Evolutionary conservation across 345 rosid genomes (phyloP), one percentile per base, ranked within the genome.

Genomic region (Psidium friedrichsthalianum): DNA sequence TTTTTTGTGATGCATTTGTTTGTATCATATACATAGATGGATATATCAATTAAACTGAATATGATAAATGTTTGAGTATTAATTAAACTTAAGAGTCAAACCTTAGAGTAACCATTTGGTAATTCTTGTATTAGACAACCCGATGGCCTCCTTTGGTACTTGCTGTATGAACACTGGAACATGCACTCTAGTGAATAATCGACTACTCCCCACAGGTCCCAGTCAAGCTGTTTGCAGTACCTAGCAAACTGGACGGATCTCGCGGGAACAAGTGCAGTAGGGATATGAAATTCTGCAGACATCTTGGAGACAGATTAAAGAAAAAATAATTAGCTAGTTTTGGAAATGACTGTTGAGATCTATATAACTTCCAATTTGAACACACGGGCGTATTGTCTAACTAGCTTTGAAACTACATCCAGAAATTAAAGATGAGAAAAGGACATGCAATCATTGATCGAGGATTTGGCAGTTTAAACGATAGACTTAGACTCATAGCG

Each of bases 161-260:
- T 87, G 9, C 56, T 24, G 6, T 29, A 11, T 2, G 89, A 86
- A 64, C 56, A 82, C 12, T 89, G 90, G 82, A 92, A 90, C 56
- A 92, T 5, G 80, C 54, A 82, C 29, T 94, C 95, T 83, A 94
- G 86, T 51, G 93, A 90, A 6, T 90, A 88, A 88, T 93, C 96
- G 47, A 92, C 95, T 2, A 94, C 90, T 64, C 84, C 94, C 93
- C 95, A 94, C 24, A 88, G 85, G 55, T 74, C 84, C 11, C 29
- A 6, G 2, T 51, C 83, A 25, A 91, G 18, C 56, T 85, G 85
- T 51, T 84, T 92, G 61, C 90, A 90, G 54, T 89, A 88, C 85
- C 96, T 92, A 82, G 87, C 92, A 55, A 93, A 91, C 69, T 89
- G 86, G 56, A 88, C 82, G 54, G 90, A 87, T 56, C 95, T 51